These are phyloP conservation scores for Plasmodium reichenowi DNA, from an alignment of 169 alveolate genomes.

Conservation along the genomic window DNA sequence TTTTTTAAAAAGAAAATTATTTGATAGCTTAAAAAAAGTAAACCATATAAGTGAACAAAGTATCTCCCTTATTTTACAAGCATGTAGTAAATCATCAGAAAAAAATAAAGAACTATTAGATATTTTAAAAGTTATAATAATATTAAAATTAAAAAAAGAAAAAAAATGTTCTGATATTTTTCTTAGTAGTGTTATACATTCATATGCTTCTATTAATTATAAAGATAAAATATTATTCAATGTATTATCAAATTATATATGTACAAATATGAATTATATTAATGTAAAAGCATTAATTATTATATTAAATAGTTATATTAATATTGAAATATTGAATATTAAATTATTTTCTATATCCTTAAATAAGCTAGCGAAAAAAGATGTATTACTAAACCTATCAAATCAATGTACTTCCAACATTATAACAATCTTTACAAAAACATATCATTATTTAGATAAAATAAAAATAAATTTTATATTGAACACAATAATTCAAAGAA, in stretches of 20 bases:
- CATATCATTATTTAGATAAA: conserved; percentile 24
- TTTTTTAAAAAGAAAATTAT: conserved; percentile 7
- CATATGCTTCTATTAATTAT: conserved; percentile 60
- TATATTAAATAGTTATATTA: conserved; percentile 33
- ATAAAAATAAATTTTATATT: conserved; percentile 37
- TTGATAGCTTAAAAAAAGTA: conserved; percentile 21
- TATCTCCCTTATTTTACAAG: conserved; percentile 69
- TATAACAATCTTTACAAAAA: conserved; percentile 42
- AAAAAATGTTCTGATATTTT: conserved; percentile 71
- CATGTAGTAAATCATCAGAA: conserved; percentile 31
- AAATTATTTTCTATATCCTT: conserved; percentile 7
- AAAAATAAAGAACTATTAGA: conserved; percentile 45
- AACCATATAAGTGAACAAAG: conserved; percentile 73
- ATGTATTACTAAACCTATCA: conserved; percentile 15
- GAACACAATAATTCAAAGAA: conserved; percentile 8
- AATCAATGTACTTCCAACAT: conserved; percentile 67
- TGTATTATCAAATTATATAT: conserved; percentile 22
- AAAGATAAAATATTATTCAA: conserved; percentile 49
- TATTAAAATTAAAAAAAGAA: conserved; percentile 58
- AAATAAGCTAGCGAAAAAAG: conserved; percentile 20
- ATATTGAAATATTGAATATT: conserved; percentile 28
- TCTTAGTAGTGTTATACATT: conserved; percentile 67
- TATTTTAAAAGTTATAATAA: conserved; percentile 36
- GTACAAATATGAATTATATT: conserved; percentile 21
- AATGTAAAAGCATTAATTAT: conserved; percentile 45